A percentile compares a stretch with the other conserved stretches of the same genome.
Evolutionary conservation across 441 rosid species (phyloP).

Genomic region (Geranium incanum): DNA sequence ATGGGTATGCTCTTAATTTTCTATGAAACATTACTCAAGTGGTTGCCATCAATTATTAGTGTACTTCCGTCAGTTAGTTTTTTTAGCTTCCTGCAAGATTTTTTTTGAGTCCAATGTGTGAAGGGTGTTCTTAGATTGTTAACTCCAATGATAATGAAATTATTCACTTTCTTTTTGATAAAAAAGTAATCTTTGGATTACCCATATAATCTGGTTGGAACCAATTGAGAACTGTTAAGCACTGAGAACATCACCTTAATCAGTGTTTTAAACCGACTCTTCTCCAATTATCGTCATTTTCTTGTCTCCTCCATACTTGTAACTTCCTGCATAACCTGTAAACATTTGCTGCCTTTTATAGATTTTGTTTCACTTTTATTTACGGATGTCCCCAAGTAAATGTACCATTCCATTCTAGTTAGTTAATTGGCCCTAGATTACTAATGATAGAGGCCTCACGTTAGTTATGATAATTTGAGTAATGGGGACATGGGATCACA

Average conservation of each 20-base stretch:
- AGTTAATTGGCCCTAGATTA: too few species aligned
- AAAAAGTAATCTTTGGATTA: too few species aligned
- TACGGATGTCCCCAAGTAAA: too few species aligned
- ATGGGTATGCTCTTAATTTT: slow-evolving; percentile 31
- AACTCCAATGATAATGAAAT: background rate
- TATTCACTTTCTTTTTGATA: background rate
- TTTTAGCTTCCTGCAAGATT: background rate
- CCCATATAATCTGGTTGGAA: background rate
- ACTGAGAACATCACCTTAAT: background rate
- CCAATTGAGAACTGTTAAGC: background rate
- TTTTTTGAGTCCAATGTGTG: background rate
- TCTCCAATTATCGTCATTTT: background rate
- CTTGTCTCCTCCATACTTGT: background rate
- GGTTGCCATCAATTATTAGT: background rate
- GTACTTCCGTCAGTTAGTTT: background rate
- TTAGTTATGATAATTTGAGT: too few species aligned
- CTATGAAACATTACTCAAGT: background rate
- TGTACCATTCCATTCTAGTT: too few species aligned
- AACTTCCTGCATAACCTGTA: background rate
- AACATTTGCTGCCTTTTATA: background rate
- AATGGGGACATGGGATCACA: too few species aligned
- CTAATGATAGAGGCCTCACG: too few species aligned
- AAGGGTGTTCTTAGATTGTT: background rate
- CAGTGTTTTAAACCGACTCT: background rate
- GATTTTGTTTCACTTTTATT: background rate